Conservation (phyloP, 2,329 filamentous ascomycete species). For the Exserohilum rostratum region DNA sequence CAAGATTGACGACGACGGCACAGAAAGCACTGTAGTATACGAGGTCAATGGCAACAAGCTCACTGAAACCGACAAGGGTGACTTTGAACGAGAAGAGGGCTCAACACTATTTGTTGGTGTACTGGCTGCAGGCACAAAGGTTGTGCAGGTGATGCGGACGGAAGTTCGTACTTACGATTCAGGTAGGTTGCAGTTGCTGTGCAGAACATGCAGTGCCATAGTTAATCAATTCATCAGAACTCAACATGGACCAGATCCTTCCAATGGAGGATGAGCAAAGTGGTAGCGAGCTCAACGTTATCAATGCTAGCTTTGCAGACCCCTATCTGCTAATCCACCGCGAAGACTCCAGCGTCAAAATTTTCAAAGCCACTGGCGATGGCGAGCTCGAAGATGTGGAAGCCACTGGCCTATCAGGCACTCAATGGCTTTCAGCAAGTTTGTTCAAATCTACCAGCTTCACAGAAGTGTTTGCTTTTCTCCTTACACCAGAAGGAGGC, state of each 20-base stretch:
- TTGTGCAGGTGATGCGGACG: slow-evolving; percentile 85
- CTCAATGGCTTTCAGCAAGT: slow-evolving; percentile 82
- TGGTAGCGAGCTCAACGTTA: slow-evolving; percentile 76
- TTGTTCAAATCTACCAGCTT: slow-evolving; percentile 71
- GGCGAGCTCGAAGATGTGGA: slow-evolving; percentile 86
- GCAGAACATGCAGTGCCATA: not conserved
- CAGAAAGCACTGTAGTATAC: slow-evolving; percentile 80
- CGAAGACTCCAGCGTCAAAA: slow-evolving; percentile 79
- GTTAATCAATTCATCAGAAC: slow-evolving; percentile 59
- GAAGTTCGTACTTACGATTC: slow-evolving; percentile 91
- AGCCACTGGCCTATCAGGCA: slow-evolving; percentile 63
- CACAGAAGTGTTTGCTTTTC: slow-evolving; percentile 71
- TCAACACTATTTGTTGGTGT: slow-evolving; percentile 84
- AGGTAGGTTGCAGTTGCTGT: slow-evolving; percentile 60
- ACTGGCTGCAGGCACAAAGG: slow-evolving; percentile 77
- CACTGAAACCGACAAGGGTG: slow-evolving; percentile 77
- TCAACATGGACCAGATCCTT: slow-evolving; percentile 87
- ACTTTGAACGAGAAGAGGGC: slow-evolving; percentile 90
- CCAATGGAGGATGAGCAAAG: slow-evolving; percentile 86
- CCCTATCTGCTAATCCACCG: slow-evolving; percentile 83
- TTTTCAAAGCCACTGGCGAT: slow-evolving; percentile 79
- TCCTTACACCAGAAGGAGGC: slow-evolving; percentile 76
- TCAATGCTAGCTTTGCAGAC: slow-evolving; percentile 83
- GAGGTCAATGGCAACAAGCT: slow-evolving; percentile 74
- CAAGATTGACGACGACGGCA: slow-evolving; percentile 68